Evolutionary conservation across 2,329 filamentous ascomycete genomes (phyloP), one percentile per base, ranked within the genome.

Genomic region (Diaporthe citrichinensis): DNA sequence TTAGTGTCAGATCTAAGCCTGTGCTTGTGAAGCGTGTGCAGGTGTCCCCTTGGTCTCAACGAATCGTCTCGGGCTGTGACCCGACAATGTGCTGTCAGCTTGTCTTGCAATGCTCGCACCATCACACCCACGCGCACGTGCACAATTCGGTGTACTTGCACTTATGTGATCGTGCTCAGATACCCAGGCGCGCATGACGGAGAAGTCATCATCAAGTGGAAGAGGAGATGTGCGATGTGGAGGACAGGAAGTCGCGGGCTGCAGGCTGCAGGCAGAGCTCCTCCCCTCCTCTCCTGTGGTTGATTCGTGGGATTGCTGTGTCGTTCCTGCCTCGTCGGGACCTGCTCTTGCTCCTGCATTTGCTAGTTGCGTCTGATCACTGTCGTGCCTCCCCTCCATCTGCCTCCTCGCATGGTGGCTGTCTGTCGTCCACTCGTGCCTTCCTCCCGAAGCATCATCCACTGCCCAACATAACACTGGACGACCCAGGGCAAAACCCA

Each of bases 341-440:
- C 46, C 58, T 73, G 49, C 58, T 55, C 34, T 44, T 36, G 68
- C 41, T 59, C 34, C 71, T 69, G 68, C 53, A 59, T 20, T 61
- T 69, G 34, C 25, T 55, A 23, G 34, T 53, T 55, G 34, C 34
- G 65, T 53, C 17, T n/a, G 20, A 46, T 62, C 57, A 31, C 17
- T 74, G 72, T 59, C 39, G 61, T 74, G 51, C 28, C 49, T 71
- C 62, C 62, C 61, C 28, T 59, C 51, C 23, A 15, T 72, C 15
- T 51, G n/a, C 55, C 41, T 75, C 71, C 20, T 68, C 17, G 59
- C n/a, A 49, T 23, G 51, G 59, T 59, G 65, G 58, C 17, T 59
- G 41, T 76, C 51, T 71, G 72, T 53, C 20, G 8, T 39, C 36
- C 41, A 28, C 8, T 72, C 59, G 59, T 53, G 44, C 67, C 59